Conservation (phyloP, 2,329 filamentous ascomycete species). For the Cercospora beticola region DNA sequence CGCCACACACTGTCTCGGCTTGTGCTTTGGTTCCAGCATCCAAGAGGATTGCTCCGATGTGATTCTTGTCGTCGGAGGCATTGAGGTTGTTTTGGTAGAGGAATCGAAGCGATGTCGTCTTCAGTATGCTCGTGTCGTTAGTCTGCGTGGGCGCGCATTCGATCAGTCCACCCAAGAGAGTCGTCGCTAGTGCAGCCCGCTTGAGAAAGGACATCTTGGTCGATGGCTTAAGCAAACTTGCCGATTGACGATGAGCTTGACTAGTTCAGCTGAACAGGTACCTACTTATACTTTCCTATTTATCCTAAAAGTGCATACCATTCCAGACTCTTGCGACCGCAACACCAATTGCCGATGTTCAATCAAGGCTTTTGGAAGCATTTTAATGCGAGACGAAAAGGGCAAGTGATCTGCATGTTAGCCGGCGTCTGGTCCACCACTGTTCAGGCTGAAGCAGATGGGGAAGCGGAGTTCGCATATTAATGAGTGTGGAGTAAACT, state of each 20-base stretch:
- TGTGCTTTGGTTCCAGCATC: constrained; percentile 43
- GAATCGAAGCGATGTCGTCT: constrained; percentile 30
- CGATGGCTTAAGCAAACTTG: neutral
- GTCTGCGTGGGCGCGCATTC: neutral
- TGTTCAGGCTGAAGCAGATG: constrained; percentile 4
- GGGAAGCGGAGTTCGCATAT: neutral
- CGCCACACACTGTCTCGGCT: constrained; percentile 47
- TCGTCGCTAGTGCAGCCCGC: neutral
- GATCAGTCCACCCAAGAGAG: neutral
- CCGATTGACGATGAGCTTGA: neutral
- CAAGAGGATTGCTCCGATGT: constrained; percentile 53
- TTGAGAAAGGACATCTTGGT: neutral
- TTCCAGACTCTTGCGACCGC: neutral
- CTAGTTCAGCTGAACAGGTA: neutral
- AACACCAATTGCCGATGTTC: neutral
- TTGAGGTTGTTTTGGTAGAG: constrained; percentile 59
- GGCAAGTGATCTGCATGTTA: constrained; percentile 6
- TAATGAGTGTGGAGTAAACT: neutral
- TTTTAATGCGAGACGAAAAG: neutral
- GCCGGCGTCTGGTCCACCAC: constrained; percentile 1
- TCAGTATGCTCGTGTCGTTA: neutral
- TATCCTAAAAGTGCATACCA: neutral
- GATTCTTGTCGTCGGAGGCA: constrained; percentile 53
- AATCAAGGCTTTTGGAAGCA: neutral
- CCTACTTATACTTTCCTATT: neutral